Evolutionary conservation across 139 green algal genomes (phyloP), one percentile per base, ranked within the genome.

Genomic region (Chlorella ohadii): DNA sequence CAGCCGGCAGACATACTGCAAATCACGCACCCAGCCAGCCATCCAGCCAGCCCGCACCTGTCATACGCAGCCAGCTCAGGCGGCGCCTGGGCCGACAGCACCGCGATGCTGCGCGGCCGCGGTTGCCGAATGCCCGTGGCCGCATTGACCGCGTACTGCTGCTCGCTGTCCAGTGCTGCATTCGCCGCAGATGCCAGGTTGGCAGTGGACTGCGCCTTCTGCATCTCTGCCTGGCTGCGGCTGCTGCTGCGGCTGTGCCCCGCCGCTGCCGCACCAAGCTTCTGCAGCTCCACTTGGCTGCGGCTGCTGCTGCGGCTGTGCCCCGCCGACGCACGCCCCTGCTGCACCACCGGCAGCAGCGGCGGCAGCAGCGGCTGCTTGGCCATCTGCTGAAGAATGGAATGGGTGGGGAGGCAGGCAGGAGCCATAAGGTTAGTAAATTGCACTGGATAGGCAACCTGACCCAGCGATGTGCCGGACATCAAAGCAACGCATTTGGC

Each of bases 271-370:
- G 28, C 27, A 0, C 16, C 63, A 28, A 68, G 28, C 63, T 59
- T 59, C 51, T 59, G 51, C 51, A 86, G 56, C 56, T 78, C 80
- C 36, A 39, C 57, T 36, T 68, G 64, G 4, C 65, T 81, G 36
- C 78, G 66, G 78, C 84, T 88, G 51, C 84, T 68, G 11, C 33
- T 51, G 17, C 84, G 44, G 65, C 61, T 85, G 68, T 88, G 84
- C 22, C 56, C 36, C 16, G 38, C 75, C 13, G 76, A 82, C 25
- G 57, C 6, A 6, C 76, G 76, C 2, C 76, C 76, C 59, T 82
- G 76, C 76, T 82, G 76, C 57, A 82, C 76, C 4, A 72, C 76
- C 17, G 76, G 76, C 76, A 82, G 57, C 76, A 82, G 76, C 57
- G 76, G 76, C 25, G 76, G 76, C 76, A 82, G 76, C 76, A 82